Evolutionary conservation across 768 basidiomycete genomes (phyloP).

Genomic region (Pisolithus albus): DNA sequence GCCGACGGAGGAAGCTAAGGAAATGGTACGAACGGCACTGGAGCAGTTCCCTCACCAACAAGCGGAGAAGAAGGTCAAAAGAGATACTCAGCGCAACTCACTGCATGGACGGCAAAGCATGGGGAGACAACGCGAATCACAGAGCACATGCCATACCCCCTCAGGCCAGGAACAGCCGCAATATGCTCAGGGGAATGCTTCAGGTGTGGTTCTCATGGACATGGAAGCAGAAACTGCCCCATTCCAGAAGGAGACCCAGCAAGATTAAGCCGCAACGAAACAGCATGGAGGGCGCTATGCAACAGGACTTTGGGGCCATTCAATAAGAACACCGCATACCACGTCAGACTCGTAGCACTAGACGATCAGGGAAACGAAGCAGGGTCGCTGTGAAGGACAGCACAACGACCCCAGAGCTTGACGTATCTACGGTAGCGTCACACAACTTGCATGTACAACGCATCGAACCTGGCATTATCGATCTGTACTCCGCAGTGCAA

Average conservation of each 20-base stretch:
- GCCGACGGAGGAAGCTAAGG: not conserved
- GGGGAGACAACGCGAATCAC: not conserved
- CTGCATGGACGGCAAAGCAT: not conserved
- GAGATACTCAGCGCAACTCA: not conserved
- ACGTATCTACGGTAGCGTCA: not conserved
- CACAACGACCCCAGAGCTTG: not conserved
- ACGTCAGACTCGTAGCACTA: not conserved
- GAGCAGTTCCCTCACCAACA: not conserved
- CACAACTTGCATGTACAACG: not conserved
- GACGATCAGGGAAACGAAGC: not conserved
- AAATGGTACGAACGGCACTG: not conserved
- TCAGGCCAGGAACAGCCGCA: not conserved
- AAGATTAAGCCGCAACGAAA: not conserved
- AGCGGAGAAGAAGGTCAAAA: not conserved
- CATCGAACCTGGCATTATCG: not conserved
- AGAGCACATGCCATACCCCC: not conserved
- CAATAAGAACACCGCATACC: not conserved
- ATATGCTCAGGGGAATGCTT: slow-evolving; percentile 1
- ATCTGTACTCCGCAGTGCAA: not conserved
- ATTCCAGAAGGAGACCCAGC: not conserved
- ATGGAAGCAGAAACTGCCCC: not conserved
- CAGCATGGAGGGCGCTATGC: not conserved
- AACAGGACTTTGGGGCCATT: not conserved
- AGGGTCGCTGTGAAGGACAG: not conserved
- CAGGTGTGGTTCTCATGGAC: not conserved